These are phyloP conservation scores for Trypanosoma platydactyli DNA, from an alignment of 208 protist species.

Conservation along the genomic window DNA sequence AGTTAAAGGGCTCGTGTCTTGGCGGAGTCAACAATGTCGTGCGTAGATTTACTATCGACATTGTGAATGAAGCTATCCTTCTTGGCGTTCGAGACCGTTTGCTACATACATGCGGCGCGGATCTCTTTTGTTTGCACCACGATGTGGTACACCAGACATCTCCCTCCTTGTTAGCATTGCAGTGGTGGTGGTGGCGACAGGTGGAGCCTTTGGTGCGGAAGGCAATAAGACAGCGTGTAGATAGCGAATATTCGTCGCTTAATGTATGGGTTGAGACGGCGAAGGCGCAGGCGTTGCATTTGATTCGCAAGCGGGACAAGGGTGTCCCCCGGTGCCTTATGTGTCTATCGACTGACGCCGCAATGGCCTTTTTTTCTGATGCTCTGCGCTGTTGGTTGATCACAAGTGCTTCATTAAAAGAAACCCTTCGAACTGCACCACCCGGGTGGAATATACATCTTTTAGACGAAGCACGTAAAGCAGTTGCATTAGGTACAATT, in stretches of 20 bases:
- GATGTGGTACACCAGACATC: conserved; percentile 1
- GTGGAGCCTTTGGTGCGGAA: conserved; percentile 9
- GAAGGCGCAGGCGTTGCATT: conserved; percentile 9
- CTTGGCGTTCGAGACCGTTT: conserved; percentile 9
- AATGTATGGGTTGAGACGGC: conserved; percentile 8
- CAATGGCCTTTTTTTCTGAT: conserved; percentile 10
- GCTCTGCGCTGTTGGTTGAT: conserved; percentile 18
- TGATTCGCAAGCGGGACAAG: conserved; percentile 10
- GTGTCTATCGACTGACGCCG: background rate
- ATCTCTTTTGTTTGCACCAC: conserved; percentile 18
- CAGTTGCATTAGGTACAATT: conserved; percentile 15
- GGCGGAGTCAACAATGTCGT: background rate
- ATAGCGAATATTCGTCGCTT: background rate
- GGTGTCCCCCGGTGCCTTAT: conserved; percentile 5
- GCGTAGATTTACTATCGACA: conserved; percentile 15
- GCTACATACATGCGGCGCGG: conserved; percentile 10
- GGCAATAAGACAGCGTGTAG: background rate
- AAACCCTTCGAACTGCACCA: background rate
- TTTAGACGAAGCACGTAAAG: conserved; percentile 2
- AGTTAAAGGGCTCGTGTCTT: background rate
- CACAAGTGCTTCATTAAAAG: background rate
- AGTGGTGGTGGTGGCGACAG: conserved; percentile 24
- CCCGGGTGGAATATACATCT: conserved; percentile 21
- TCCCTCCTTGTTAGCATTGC: conserved; percentile 13
- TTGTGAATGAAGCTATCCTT: conserved; percentile 23